Base-by-base conservation (phyloP, 192 early-diverging fungal species). In the Funneliformis geosporum region DNA sequence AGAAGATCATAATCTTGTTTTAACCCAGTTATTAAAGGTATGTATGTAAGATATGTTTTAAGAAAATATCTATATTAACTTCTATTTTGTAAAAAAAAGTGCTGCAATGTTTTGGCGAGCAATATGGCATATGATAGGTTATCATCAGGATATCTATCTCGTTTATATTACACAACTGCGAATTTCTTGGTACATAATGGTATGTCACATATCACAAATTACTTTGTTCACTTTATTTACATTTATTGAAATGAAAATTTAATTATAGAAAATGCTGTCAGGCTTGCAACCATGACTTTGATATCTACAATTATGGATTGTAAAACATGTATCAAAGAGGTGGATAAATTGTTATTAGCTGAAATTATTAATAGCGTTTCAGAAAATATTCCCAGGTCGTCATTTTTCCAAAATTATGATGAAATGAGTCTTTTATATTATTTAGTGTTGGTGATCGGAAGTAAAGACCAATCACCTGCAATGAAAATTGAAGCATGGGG, bases 401-500 rank as follows among this genome's bases (percentile, higher is more conserved):
- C 27, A 21, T 68, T 21, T 42, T 21, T 21, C 27, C 27, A 25
- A 8, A 65, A 25, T 14, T 16, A 11, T 21, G 25, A 43, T 5
- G 27, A 9, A 21, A 46, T 72, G 23, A 71, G 73, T 21, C 47
- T 87, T 25, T 28, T 83, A 3, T 62, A 66, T 1, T 72, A 67
- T n/a, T 65, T 86, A n/a, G 38, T 86, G 46, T n/a, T 42, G 12
- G 16, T 80, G 5, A 62, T 85, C 71, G 61, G 55, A 5, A 71
- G 42, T 43, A 27, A 7, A 14, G 23, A 66, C 2, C 70, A 79
- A n/a, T 50, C 81, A 25, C 1, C 59, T 38, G n/a, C 39, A 2
- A 55, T 83, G 23, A 79, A 71, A 46, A 66, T 83, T 10, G 87
- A 87, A 60, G 81, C 81, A 1, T 90, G 88, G 88, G 71, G 78